Percentiles rank a stretch among this genome's conserved stretches.
Conservation (phyloP, 139 green algal species). For the Marvania coccoides region DNA sequence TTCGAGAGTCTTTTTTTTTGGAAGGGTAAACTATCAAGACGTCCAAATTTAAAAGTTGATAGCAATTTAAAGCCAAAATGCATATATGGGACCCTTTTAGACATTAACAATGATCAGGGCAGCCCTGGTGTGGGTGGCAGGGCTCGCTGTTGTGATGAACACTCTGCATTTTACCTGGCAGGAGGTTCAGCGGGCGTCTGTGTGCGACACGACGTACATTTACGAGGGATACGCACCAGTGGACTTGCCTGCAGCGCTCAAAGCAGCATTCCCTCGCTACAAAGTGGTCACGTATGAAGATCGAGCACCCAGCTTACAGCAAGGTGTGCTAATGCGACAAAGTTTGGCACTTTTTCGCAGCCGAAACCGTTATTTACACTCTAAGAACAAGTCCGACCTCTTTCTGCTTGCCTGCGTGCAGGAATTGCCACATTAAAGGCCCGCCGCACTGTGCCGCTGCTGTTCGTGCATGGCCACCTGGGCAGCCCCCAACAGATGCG, state of each 20-base stretch:
- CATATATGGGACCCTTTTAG: too few species aligned
- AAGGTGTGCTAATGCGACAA: background rate
- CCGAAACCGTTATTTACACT: background rate
- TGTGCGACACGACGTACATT: slow-evolving; percentile 32
- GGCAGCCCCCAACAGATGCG: slow-evolving; percentile 22
- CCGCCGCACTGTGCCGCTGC: slow-evolving; percentile 1
- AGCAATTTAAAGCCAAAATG: background rate
- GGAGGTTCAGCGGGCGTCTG: background rate
- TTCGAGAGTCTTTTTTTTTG: too few species aligned
- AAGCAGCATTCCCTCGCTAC: background rate
- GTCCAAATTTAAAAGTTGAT: background rate
- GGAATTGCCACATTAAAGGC: background rate
- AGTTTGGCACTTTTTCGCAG: background rate
- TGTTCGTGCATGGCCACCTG: slow-evolving; percentile 33
- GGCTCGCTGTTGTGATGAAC: background rate
- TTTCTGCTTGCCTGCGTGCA: background rate
- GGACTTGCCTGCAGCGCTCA: background rate
- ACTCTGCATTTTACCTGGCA: background rate
- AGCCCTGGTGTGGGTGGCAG: background rate
- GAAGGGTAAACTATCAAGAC: too few species aligned
- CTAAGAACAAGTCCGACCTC: background rate
- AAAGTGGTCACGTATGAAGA: slow-evolving; percentile 14
- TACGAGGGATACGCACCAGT: slow-evolving; percentile 17
- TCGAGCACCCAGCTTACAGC: background rate
- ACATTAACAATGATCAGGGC: background rate